Evolutionary conservation across 2,329 filamentous ascomycete genomes (phyloP), one percentile per base, ranked within the genome.

Genomic region (Mycosphaerella sp.): DNA sequence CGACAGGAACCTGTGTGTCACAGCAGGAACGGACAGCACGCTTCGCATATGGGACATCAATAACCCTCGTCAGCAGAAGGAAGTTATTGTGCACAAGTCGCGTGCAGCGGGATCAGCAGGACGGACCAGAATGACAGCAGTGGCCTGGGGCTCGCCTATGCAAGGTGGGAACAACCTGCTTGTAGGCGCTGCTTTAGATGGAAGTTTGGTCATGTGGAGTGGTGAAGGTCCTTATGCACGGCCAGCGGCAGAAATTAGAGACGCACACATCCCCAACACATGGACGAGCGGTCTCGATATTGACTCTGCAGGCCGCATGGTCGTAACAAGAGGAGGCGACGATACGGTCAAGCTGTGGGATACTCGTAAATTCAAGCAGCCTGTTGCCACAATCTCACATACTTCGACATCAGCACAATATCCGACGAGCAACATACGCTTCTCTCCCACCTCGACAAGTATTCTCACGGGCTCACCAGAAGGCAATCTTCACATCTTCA

Each of bases 31-130:
- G 7, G 93, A 98, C 68, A 96, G 91, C 66, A 98, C 93, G 1
- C 72, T 98, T 55, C 82, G 93, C 50, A 95, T 98, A 66, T 98
- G 93, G 93, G 91, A 98, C 66, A 80, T 95, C 61, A 96, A 95
- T 70, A 85, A 91, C 62, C 87, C 89, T 63, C 82, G 90, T 57
- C 82, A 83, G 49, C 93, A 98, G 68, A 94, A 89, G 68, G 87
- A 96, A 44, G 86, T 98, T 12, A 86, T 98, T 56, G 90, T 96
- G 16, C 90, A 96, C 75, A 97, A 97, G 70, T 96, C 91, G 7
- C 88, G 82, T 65, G 85, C 85, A n/a, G 81, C 86, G 7, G 93
- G 91, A 0, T 86, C 86, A 40, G 93, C 89, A 21, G 93, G 93
- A 10, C 83, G 93, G 64, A 93, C 89, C 30, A 84, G 91, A 65